phyloP scores from a whole-genome alignment of 441 rosid genomes.

The Bocquillonia castaneifolia region DNA sequence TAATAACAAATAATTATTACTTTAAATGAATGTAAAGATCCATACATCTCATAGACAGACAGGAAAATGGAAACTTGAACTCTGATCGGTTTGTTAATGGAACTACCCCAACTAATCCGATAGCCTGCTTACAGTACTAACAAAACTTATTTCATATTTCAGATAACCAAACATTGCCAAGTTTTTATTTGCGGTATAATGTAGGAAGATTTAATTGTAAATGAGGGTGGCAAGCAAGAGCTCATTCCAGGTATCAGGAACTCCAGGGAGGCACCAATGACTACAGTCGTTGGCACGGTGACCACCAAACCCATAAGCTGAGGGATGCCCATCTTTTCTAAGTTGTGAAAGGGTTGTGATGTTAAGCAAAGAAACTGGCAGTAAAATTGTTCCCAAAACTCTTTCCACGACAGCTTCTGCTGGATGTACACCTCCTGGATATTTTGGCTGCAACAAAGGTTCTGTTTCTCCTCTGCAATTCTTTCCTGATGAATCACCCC shows the following conservation, averaged over 20 bases:
- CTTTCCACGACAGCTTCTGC: slow-evolving; percentile 11
- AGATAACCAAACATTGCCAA: neutral
- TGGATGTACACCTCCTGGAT: slow-evolving; percentile 9
- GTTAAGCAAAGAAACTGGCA: slow-evolving; percentile 13
- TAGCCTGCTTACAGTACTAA: neutral
- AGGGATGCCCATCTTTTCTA: slow-evolving; percentile 22
- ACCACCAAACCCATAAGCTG: slow-evolving; percentile 14
- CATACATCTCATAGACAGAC: too few species aligned
- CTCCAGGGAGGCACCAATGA: slow-evolving; percentile 25
- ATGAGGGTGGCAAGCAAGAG: slow-evolving; percentile 14
- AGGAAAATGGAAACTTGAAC: too few species aligned
- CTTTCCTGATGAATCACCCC: slow-evolving; percentile 10
- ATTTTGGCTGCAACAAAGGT: slow-evolving; percentile 1
- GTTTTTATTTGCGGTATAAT: neutral
- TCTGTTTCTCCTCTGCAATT: slow-evolving; percentile 21
- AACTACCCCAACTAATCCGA: neutral
- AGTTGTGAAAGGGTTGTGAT: slow-evolving; percentile 13
- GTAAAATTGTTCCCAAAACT: slow-evolving; percentile 12
- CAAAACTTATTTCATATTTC: neutral
- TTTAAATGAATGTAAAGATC: too few species aligned
- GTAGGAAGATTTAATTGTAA: neutral
- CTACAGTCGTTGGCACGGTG: slow-evolving; percentile 15
- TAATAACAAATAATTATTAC: too few species aligned
- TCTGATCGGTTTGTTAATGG: neutral
- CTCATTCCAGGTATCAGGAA: slow-evolving; percentile 21